Conservation (phyloP, 1,139 yeast species). For the Scheffersomyces quercinus region DNA sequence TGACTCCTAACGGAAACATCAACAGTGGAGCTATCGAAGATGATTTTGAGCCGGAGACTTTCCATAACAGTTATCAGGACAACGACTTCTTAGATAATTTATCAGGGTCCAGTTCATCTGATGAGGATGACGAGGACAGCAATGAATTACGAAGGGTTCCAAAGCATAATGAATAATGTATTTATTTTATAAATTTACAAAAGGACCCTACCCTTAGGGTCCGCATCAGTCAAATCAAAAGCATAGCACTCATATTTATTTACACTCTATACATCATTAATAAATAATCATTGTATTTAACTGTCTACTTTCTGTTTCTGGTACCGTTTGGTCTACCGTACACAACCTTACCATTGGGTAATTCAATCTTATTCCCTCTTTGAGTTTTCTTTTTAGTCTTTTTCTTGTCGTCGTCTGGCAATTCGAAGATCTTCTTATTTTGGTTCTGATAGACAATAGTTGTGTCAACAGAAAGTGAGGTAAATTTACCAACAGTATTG, state of each 20-base stretch:
- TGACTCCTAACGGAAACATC: slow-evolving; percentile 23
- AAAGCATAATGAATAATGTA: slow-evolving; percentile 34
- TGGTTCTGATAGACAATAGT: slow-evolving; percentile 14
- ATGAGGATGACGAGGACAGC: slow-evolving; percentile 24
- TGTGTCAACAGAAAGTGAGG: slow-evolving; percentile 19
- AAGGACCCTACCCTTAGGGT: too few species aligned
- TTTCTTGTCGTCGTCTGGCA: slow-evolving; percentile 10
- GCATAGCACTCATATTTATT: too few species aligned
- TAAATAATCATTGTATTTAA: slow-evolving; percentile 3
- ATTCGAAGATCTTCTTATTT: slow-evolving; percentile 3
- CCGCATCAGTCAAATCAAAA: too few species aligned
- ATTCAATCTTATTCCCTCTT: slow-evolving; percentile 47
- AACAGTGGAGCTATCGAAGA: slow-evolving; percentile 13
- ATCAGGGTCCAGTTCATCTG: slow-evolving; percentile 41
- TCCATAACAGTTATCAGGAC: slow-evolving; percentile 18
- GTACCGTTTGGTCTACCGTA: slow-evolving; percentile 39
- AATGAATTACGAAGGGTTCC: slow-evolving; percentile 38
- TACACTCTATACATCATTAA: background rate
- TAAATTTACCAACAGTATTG: slow-evolving; percentile 38
- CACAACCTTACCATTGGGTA: slow-evolving; percentile 63
- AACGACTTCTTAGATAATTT: slow-evolving; percentile 35
- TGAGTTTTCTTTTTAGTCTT: slow-evolving; percentile 33
- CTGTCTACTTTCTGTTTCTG: slow-evolving; percentile 8
- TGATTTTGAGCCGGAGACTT: slow-evolving; percentile 25
- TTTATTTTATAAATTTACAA: background rate